Evolutionary conservation across 495 filamentous ascomycete species (phyloP).

Genomic region (Usnea hakonensis): DNA sequence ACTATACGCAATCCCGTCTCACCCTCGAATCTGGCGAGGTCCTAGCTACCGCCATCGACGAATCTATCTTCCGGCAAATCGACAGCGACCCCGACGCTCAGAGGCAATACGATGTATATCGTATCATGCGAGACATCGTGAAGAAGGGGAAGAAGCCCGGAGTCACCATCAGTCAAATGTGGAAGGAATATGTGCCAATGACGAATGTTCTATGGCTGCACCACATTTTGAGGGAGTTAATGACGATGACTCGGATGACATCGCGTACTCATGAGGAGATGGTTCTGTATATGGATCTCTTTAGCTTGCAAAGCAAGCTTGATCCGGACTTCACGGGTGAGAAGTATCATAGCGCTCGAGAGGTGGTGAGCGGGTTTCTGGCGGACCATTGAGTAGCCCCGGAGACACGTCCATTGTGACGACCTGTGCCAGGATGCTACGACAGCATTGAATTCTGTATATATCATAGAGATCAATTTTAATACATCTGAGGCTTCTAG

Average conservation of each 20-base stretch:
- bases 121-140: slow-evolving; percentile 29
- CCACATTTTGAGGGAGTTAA: slow-evolving; percentile 40
- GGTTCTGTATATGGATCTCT: neutral
- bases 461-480: no score
- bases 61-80: slow-evolving; percentile 26
- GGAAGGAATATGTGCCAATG: slow-evolving; percentile 39
- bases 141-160: slow-evolving; percentile 22
- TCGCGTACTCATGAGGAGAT: neutral
- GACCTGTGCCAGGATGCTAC: neutral
- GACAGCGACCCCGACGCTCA: slow-evolving; percentile 2
- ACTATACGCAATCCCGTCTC: slow-evolving; percentile 80
- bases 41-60: slow-evolving; percentile 36
- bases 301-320: neutral
- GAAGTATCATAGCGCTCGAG: neutral
- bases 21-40: slow-evolving; percentile 27
- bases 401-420: neutral
- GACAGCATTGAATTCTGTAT: neutral
- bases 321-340: neutral
- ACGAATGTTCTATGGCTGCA: slow-evolving; percentile 48
- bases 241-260: slow-evolving; percentile 19
- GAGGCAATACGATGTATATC: slow-evolving; percentile 22
- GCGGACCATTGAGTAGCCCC: neutral
- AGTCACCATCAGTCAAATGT: slow-evolving; percentile 15
- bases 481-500: no score
- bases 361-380: neutral